Conservation (phyloP, 139 green algal species). For the Chlorella sp. region DNA sequence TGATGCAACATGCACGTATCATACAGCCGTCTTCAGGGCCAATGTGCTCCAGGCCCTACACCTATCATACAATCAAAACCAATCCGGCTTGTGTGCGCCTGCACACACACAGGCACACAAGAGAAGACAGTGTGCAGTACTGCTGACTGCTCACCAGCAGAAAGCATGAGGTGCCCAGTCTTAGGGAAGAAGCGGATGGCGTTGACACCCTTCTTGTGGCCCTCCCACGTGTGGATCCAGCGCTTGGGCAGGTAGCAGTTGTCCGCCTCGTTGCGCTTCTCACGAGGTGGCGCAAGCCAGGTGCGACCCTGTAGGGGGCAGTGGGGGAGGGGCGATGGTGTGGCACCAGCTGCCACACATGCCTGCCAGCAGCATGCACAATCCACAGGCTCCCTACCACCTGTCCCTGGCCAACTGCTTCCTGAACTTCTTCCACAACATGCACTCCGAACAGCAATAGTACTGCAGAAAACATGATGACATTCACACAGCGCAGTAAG, state of each 20-base stretch:
- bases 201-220: constrained; percentile 91
- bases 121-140: too few relatives aligned
- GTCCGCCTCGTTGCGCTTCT: constrained; percentile 48
- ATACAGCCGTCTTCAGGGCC: too few relatives aligned
- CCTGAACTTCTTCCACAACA: too few relatives aligned
- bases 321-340: neutral
- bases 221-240: constrained; percentile 86
- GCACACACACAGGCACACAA: too few relatives aligned
- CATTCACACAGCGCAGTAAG: neutral
- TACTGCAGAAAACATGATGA: neutral
- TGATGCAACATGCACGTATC: too few relatives aligned
- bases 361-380: neutral
- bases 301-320: constrained; percentile 25
- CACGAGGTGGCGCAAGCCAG: constrained; percentile 33
- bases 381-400: too few relatives aligned
- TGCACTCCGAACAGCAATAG: neutral
- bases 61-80: too few relatives aligned
- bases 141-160: too few relatives aligned
- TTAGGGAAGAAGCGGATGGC: constrained; percentile 90
- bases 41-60: too few relatives aligned
- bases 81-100: too few relatives aligned
- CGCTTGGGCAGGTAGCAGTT: constrained; percentile 91
- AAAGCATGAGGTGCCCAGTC: constrained; percentile 89
- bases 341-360: neutral
- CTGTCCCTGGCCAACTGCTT: too few relatives aligned